A percentile compares a stretch with the other conserved stretches of the same genome.
phyloP scores from a whole-genome alignment of 441 rosid genomes.

The Populus hybrid region DNA sequence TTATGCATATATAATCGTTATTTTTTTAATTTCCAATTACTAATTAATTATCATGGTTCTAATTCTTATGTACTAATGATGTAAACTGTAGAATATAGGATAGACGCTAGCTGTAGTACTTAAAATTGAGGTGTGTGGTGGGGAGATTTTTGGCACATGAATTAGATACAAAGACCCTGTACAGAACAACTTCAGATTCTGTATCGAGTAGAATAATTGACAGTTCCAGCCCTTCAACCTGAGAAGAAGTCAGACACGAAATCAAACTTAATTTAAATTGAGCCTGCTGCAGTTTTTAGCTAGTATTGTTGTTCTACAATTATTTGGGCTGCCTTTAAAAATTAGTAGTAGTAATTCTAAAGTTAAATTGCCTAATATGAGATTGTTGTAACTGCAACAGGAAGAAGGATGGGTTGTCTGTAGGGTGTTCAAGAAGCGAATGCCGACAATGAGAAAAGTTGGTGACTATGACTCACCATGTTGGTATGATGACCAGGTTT shows the following conservation, averaged over 20 bases:
- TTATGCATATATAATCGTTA: neutral
- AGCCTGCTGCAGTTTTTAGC: neutral
- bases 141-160: neutral
- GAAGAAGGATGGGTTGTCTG: constrained; percentile 99
- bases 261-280: neutral
- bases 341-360: neutral
- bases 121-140: neutral
- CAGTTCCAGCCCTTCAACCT: neutral
- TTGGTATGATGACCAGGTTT: constrained; percentile 91
- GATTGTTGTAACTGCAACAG: constrained; percentile 33
- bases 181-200: neutral
- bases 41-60: neutral
- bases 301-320: neutral
- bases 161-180: neutral
- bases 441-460: constrained; percentile 62
- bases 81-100: neutral
- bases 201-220: neutral
- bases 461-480: constrained; percentile 87
- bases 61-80: neutral
- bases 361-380: neutral
- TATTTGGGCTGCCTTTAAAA: neutral
- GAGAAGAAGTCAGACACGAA: neutral
- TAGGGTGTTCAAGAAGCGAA: constrained; percentile 92
- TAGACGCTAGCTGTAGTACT: neutral
- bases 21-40: neutral